A percentile compares a stretch with the other conserved stretches of the same genome.
These are phyloP conservation scores for Urtica urens DNA, from an alignment of 306 rosid genomes.

Conservation along the genomic window DNA sequence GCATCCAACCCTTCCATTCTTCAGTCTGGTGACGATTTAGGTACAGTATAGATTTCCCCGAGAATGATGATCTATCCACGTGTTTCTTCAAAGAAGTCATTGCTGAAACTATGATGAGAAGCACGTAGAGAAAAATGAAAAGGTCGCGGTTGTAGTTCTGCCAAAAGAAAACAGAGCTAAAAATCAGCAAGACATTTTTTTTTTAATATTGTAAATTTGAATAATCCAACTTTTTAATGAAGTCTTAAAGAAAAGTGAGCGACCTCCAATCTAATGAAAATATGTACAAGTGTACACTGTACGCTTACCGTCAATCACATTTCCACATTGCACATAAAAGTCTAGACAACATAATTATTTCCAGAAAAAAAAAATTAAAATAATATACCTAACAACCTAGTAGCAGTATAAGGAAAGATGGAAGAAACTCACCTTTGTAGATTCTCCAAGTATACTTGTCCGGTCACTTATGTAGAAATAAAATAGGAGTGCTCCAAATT, in stretches of 20 bases:
- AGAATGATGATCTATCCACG: slow-evolving; percentile 57
- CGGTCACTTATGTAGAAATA: slow-evolving; percentile 91
- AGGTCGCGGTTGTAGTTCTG: slow-evolving; percentile 95
- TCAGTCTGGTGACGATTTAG: slow-evolving; percentile 98
- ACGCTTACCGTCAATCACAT: too few relatives aligned
- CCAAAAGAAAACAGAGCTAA: slow-evolving; percentile 15
- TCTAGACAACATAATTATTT: too few relatives aligned
- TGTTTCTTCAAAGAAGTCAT: slow-evolving; percentile 94
- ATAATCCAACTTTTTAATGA: slow-evolving; percentile 1
- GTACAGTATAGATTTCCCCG: slow-evolving; percentile 75
- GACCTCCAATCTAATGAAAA: too few relatives aligned
- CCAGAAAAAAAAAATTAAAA: too few relatives aligned
- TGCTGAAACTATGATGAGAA: slow-evolving; percentile 81
- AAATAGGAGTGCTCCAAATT: slow-evolving; percentile 70
- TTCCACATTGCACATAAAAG: too few relatives aligned
- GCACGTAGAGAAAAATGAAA: slow-evolving; percentile 78
- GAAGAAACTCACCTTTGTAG: slow-evolving; percentile 60
- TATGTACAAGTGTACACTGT: too few relatives aligned
- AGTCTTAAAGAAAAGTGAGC: too few relatives aligned
- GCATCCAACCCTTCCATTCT: slow-evolving; percentile 99
- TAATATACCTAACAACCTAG: too few relatives aligned
- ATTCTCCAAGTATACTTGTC: slow-evolving; percentile 60
- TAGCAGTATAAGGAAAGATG: too few relatives aligned
- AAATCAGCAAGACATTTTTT: slow-evolving; percentile 7
- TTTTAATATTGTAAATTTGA: neutral